Base-by-base conservation (phyloP, 768 basidiomycete genomes). In the Auricularia sp. region DNA sequence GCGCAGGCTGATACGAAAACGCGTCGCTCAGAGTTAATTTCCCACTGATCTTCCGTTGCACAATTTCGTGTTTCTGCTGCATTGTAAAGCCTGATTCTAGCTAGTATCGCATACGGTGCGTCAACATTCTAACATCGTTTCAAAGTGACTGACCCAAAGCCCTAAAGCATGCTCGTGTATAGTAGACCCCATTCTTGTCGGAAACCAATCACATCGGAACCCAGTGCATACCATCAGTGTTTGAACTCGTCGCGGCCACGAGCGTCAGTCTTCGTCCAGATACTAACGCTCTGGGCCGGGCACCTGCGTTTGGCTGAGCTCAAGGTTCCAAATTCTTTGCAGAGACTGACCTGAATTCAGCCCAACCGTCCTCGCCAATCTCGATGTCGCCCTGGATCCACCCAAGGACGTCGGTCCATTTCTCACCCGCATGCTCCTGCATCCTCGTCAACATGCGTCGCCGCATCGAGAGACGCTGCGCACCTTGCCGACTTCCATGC, bases 321-420 rank as follows among this genome's bases (percentile, higher is more conserved):
- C 12, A 8, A 51, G 8, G 47, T 18, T 16, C 21, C 7, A 18
- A 1, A 51, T 51, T 16, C 16, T 51, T 6, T 16, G 47, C 10
- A 51, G 47, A 18, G 6, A 51, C 47, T 6, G 18, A 51, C 47
- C 21, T 51, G 75, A 81, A 81, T 43, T 77, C 74, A 8, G 74
- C 78, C 77, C 78, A 79, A 16, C 77, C 78, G 62, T 79, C 78
- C 21, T 79, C 77, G 33, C 73, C 77, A 39, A 81, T 77, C n/a
- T 70, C 73, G 62, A 80, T 67, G 66, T 77, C 77, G 43, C 76
- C 78, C 62, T 79, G 71, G 58, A 72, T 70, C 80, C 80, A 81
- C 3, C 79, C 79, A 11, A 81, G 70, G 18, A 75, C 70, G 67
- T 81, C 80, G 3, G 77, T 77, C 77, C 77, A 81, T 33, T 71